Percentiles rank a stretch among this genome's conserved stretches.
These are phyloP conservation scores for Camellia japonica DNA, from an alignment of 148 eudicot genomes.

Conservation along the genomic window DNA sequence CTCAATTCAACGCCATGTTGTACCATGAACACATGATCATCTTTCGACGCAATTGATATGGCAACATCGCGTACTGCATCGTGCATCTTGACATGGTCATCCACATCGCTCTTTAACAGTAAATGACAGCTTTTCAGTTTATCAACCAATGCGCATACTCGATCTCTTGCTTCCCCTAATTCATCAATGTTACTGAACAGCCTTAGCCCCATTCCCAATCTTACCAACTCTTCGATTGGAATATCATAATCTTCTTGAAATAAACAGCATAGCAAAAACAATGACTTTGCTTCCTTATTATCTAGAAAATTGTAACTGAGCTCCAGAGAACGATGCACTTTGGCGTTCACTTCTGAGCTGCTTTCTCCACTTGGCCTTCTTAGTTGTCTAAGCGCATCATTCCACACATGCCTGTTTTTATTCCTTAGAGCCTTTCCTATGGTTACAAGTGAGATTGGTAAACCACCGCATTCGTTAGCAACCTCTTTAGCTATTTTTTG, in stretches of 20 bases:
- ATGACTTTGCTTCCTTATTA: constrained; percentile 25
- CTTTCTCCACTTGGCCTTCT: constrained; percentile 21
- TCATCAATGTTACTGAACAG: constrained; percentile 32
- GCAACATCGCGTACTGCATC: constrained; percentile 47
- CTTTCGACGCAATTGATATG: constrained; percentile 34
- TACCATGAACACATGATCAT: constrained; percentile 30
- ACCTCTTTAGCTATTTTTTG: constrained; percentile 27
- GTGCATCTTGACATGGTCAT: constrained; percentile 39
- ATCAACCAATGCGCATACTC: constrained; percentile 31
- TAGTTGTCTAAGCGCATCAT: constrained; percentile 37
- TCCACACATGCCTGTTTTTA: constrained; percentile 32
- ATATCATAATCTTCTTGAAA: constrained; percentile 50
- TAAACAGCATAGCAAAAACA: constrained; percentile 36
- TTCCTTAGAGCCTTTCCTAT: constrained; percentile 31
- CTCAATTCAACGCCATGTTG: constrained; percentile 21
- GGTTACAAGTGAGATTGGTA: constrained; percentile 51
- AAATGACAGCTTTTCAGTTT: constrained; percentile 35
- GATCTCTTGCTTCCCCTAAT: constrained; percentile 34
- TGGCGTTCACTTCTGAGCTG: constrained; percentile 35
- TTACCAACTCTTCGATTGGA: constrained; percentile 33
- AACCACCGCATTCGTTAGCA: constrained; percentile 46
- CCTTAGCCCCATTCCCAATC: constrained; percentile 36
- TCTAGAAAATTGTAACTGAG: constrained; percentile 38
- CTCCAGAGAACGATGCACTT: constrained; percentile 32
- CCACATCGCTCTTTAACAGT: constrained; percentile 17